Percentiles rank a stretch among this genome's conserved stretches.
Evolutionary conservation across 805 yeast genomes (phyloP).

Genomic region (Hanseniaspora hatyaiensis): DNA sequence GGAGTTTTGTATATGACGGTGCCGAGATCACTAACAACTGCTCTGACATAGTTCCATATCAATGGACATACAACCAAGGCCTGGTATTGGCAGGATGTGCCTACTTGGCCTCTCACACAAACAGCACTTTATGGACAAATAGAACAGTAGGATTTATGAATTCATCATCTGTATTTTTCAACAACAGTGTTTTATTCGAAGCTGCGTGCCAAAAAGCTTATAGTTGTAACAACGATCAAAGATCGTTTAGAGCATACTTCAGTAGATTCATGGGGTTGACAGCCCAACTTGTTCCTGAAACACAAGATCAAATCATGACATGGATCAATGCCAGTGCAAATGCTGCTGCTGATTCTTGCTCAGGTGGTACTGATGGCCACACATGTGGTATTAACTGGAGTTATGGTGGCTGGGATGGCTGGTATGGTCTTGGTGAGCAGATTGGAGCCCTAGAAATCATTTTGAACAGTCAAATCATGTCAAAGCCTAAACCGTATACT

Average conservation of each 20-base stretch:
- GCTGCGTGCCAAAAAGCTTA: constrained; percentile 43
- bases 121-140: constrained; percentile 40
- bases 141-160: constrained; percentile 36
- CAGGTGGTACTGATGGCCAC: constrained; percentile 62
- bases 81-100: constrained; percentile 57
- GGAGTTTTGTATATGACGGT: constrained; percentile 62
- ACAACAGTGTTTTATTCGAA: constrained; percentile 48
- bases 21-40: constrained; percentile 33
- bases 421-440: constrained; percentile 69
- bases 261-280: constrained; percentile 53
- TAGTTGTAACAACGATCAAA: constrained; percentile 61
- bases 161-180: constrained; percentile 41
- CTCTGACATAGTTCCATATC: constrained; percentile 34
- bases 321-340: constrained; percentile 41
- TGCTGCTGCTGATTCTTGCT: constrained; percentile 60
- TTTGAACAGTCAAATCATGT: constrained; percentile 36
- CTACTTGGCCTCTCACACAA: constrained; percentile 52
- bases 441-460: constrained; percentile 61
- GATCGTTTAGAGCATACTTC: constrained; percentile 61
- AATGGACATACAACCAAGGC: constrained; percentile 67
- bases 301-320: constrained; percentile 34
- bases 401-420: constrained; percentile 45
- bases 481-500: constrained; percentile 44
- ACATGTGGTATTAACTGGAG: constrained; percentile 70
- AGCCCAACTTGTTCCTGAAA: constrained; percentile 41